Evolutionary conservation across 768 basidiomycete species (phyloP), one percentile per base, ranked within the genome.

Genomic region (Boletellus ananas): DNA sequence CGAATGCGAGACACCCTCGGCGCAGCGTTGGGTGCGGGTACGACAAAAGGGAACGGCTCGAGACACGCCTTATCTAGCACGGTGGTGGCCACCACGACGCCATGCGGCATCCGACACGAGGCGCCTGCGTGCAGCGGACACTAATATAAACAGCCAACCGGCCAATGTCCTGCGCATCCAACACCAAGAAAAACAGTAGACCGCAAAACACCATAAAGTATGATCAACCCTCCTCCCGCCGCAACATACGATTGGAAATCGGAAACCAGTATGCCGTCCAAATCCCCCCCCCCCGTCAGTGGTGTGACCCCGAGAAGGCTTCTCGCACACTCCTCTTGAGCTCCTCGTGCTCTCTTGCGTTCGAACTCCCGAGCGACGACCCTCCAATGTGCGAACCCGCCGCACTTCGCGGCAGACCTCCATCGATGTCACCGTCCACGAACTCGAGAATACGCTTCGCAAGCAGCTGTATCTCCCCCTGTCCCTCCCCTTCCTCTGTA

Each of bases 391-490:
- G 85, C 23, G 85, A 86, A 16, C 75, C 79, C 13, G 80, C 70
- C 21, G 79, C 75, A 59, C 85, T 87, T 37, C 79, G 80, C 6
- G 83, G 78, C 46, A 79, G 70, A 34, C 77, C 67, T 8, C 74
- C 78, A 27, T 87, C 87, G 1, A 74, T 62, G 42, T 88, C 88
- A 23, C 81, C 81, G 36, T 95, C 91, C 16, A 92, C 84, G 58
- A 93, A 81, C 59, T 94, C 92, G 47, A 94, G 70, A 45, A 96
- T 96, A 55, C 91, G 80, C 39, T 86, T 76, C 8, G 87, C 85
- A 38, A 98, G 79, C 23, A 86, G 73, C 54, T 90, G 85, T 56
- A 98, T 97, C 72, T 97, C 95, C 34, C 88, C 85, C 57, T 90
- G 88, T 8, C 94, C 94, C 50, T 94, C 90, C 3, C 84, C 90